Base-by-base conservation (phyloP, 2,329 filamentous ascomycete genomes). In the Trichoderma sp. region DNA sequence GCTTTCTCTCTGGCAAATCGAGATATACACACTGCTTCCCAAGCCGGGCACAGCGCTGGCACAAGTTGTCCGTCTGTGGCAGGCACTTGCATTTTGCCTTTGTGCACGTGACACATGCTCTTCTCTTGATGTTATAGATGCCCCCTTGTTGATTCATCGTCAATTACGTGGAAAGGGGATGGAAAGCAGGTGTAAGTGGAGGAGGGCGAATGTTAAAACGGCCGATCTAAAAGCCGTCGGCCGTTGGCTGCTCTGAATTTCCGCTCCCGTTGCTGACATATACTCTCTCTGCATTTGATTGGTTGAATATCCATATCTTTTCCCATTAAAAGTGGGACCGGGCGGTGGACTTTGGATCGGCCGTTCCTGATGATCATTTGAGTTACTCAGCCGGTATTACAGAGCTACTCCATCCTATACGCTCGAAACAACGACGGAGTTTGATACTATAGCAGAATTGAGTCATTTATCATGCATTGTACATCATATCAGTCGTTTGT, bases 101-200 rank as follows among this genome's bases (percentile, higher is more conserved):
- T 26, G 71, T 72, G 55, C 71, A 72, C n/a, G 71, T 67, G 47
- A 72, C 71, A 23, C 71, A 72, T 15, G 71, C 71, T 20, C 71
- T 55, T 36, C 71, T 70, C 61, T 72, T 72, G 15, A 62, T 20
- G 5, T 34, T 23, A 34, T 20, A 34, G 32, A 39, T 58, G 12
- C 12, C 28, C 13, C 61, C 32, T 7, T 12, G 30, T 4, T n/a
- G 17, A 32, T 66, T 67, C 68, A 66, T 32, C 12, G 32, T 50
- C 26, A 26, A 28, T 26, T 36, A 36, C 30, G 5, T 15, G 23
- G 13, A 39, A 30, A 20, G 4, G 23, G 11, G 23, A 12, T 30
- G 64, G 7, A 20, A 28, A 26, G 13, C 20, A 34, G n/a, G 50
- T 62, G 23, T 39, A 39, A 39, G 23, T 39, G 36, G 23, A 28